phyloP scores from a whole-genome alignment of 352 stramenopile species.

The Phytophthora ohioensis region DNA sequence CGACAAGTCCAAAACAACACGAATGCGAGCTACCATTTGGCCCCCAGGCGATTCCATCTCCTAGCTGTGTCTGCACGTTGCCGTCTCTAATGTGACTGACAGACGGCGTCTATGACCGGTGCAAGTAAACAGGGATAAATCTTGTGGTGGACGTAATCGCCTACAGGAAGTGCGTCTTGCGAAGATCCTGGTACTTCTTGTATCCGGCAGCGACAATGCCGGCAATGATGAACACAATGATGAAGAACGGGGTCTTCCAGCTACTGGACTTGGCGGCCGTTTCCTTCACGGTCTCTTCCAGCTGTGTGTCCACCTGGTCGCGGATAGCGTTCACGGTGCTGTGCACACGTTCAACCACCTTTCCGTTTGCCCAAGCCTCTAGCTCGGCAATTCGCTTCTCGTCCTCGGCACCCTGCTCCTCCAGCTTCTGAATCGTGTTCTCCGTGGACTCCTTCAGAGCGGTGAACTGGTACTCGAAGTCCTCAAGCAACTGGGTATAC shows the following conservation, averaged over 20 bases:
- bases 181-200: conserved; percentile 91
- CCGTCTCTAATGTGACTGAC: conserved; percentile 34
- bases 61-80: conserved; percentile 32
- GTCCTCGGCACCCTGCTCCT: conserved; percentile 74
- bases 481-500: conserved; percentile 83
- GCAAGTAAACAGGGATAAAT: conserved; percentile 21
- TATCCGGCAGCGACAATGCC: conserved; percentile 68
- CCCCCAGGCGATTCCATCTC: conserved; percentile 26
- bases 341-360: conserved; percentile 64
- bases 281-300: conserved; percentile 77
- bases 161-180: conserved; percentile 90
- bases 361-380: conserved; percentile 71
- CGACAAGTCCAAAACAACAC: conserved; percentile 23
- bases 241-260: conserved; percentile 87
- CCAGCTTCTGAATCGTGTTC: conserved; percentile 86
- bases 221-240: conserved; percentile 76
- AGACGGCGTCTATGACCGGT: conserved; percentile 32
- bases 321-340: conserved; percentile 68
- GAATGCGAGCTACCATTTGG: conserved; percentile 42
- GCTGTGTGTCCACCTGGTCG: conserved; percentile 72
- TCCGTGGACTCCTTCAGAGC: conserved; percentile 84
- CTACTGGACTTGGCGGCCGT: conserved; percentile 75
- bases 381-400: conserved; percentile 75
- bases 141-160: conserved; percentile 5
- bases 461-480: conserved; percentile 89